Evolutionary conservation across 495 filamentous ascomycete species (phyloP), one percentile per base, ranked within the genome.

Genomic region (Hypoxylon trugodes): DNA sequence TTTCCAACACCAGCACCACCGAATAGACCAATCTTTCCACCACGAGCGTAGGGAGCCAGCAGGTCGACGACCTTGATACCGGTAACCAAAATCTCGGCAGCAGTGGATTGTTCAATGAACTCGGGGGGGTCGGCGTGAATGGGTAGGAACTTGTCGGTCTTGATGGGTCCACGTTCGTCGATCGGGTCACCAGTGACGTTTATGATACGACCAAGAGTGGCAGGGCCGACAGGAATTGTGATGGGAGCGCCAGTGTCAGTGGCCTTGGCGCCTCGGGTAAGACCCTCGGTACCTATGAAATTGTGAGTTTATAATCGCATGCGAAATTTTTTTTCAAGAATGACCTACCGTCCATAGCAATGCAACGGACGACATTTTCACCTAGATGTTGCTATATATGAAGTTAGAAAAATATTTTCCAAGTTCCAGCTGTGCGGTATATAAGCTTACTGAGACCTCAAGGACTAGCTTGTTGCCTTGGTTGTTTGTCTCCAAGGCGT

Each of bases 21-120:
- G 83, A 98, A 98, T 75, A 98, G 96, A 91, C 95, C 95, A 87
- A 98, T 98, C 89, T 98, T 98, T 87, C 95, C 95, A 90, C 95
- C 95, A 93, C 95, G 95, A 81, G 95, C 95, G 80, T 98, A 98
- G 71, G 95, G 95, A 75, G 95, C 95, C 69, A 98, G 86, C 67
- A 98, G 84, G 77, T 98, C 95, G 79, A 98, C 95, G 78, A 98
- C 95, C 89, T 98, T 98, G 87, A 98, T 98, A 87, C 95, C 95
- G 69, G 95, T 98, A 71, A 97, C 89, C 66, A 98, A 86, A 80
- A 98, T 89, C 81, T 98, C 95, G 68, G 96, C 95, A 64, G 84
- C 82, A 69, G 95, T 98, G 58, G 95, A 92, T 86, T 98, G 95
- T 66, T 98, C 96, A 66, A 85, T 82, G 85, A 98, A 98, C 64